Evolutionary conservation across 345 rosid genomes (phyloP).

Genomic region (Heritiera littoralis): DNA sequence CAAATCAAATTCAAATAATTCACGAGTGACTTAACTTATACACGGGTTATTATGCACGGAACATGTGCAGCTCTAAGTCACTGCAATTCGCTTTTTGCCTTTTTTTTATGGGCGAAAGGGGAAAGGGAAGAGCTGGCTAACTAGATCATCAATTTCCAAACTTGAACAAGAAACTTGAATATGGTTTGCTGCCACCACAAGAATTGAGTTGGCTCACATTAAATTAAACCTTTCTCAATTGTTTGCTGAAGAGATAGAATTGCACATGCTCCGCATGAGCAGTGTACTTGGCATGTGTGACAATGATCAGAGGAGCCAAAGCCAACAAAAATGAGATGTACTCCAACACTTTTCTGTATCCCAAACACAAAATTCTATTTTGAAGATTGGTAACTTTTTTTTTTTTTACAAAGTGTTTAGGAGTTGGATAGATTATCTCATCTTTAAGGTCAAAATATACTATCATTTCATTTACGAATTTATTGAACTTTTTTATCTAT

Average conservation of each 20-base stretch:
- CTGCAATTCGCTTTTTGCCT: not conserved
- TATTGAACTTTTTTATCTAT: too few relatives aligned
- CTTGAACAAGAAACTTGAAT: not conserved
- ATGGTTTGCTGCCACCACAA: constrained; percentile 6
- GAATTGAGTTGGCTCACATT: constrained; percentile 26
- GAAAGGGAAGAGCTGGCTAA: not conserved
- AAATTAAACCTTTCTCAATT: not conserved
- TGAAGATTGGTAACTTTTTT: not conserved
- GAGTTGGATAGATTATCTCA: too few relatives aligned
- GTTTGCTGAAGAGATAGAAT: constrained; percentile 24
- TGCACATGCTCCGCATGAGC: constrained; percentile 32
- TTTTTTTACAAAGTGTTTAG: too few relatives aligned
- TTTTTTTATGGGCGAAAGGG: constrained; percentile 5
- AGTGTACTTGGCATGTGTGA: not conserved
- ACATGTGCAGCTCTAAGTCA: not conserved
- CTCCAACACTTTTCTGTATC: not conserved
- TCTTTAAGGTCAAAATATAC: too few relatives aligned
- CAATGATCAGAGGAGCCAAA: not conserved
- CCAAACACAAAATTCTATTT: not conserved
- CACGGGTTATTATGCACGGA: too few relatives aligned
- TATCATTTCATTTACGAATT: too few relatives aligned
- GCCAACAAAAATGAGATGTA: constrained; percentile 2
- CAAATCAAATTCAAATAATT: too few relatives aligned
- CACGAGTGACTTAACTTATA: too few relatives aligned
- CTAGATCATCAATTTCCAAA: constrained; percentile 6